Evolutionary conservation across 768 basidiomycete species (phyloP), one percentile per base, ranked within the genome.

Genomic region (Mycena rosella): DNA sequence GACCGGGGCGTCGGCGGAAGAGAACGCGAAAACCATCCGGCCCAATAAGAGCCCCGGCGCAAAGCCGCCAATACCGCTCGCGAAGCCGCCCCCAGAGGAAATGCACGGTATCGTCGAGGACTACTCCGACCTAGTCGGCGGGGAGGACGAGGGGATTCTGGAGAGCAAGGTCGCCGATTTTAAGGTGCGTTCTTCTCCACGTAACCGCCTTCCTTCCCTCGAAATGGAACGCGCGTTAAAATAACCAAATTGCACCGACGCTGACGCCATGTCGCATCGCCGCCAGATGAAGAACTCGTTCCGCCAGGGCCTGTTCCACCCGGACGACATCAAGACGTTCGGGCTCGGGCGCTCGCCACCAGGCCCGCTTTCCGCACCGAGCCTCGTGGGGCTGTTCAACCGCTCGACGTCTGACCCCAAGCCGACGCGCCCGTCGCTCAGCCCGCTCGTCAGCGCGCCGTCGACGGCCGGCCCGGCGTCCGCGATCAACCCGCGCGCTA

Each of bases 91-190:
- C 1, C 78, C 91, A 11, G 80, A 83, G 11, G 87, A 85, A 44
- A 90, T 94, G 32, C 78, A 79, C 11, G 88, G 91, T 9, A 91
- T 94, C 44, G 86, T 91, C 3, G 96, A 98, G 74, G 96, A 98
- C 78, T 96, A 96, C 75, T 96, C 95, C 9, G 96, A 98, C 75
- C 79, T 97, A 44, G 89, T 88, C 26, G 81, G 85, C n/a, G 93
- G 91, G 18, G 96, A 94, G 68, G 93, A 93, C 44, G 92, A 92
- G 61, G 77, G 73, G 40, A 74, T 78, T 73, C 81, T 97, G 56
- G 86, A 91, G 72, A 89, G 89, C 71, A 96, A 96, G 79, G 89
- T 98, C 17, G 90, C 91, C 0, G 88, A 92, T 77, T 94, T 96
- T 78, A 95, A 91, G 86, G 93, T 93, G 57, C 47, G 82, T 72